Conservation (phyloP, 768 basidiomycete species). For the Leccinum longicurvipes region DNA sequence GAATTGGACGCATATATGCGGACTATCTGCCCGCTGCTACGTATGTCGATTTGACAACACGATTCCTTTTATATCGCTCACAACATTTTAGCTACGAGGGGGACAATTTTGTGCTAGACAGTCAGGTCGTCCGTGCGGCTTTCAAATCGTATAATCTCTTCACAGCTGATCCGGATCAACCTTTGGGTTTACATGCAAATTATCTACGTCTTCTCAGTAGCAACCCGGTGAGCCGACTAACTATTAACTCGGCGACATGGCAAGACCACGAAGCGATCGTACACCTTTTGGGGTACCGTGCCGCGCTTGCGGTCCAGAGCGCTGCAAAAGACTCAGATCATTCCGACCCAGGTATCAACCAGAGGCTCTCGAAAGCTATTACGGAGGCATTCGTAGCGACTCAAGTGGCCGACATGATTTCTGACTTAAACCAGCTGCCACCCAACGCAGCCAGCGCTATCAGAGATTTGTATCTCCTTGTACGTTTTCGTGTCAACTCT, state of each 20-base stretch:
- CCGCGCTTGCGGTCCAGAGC: constrained; percentile 53
- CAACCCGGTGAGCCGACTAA: constrained; percentile 16
- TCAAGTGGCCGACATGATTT: constrained; percentile 50
- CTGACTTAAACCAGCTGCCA: constrained; percentile 23
- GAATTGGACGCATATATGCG: constrained; percentile 61
- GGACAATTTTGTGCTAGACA: constrained; percentile 74
- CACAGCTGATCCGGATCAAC: constrained; percentile 18
- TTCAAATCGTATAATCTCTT: constrained; percentile 57
- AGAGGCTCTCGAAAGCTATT: constrained; percentile 58
- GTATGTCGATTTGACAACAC: constrained; percentile 34
- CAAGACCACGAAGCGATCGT: constrained; percentile 39
- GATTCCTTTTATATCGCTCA: not conserved
- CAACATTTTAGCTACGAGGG: constrained; percentile 57
- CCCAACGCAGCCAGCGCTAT: constrained; percentile 19
- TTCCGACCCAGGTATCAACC: constrained; percentile 52
- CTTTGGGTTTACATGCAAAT: constrained; percentile 17
- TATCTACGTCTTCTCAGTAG: constrained; percentile 55
- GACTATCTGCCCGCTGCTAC: constrained; percentile 64
- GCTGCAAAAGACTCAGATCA: constrained; percentile 34
- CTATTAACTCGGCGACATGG: constrained; percentile 31
- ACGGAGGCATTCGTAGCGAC: constrained; percentile 67
- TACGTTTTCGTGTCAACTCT: constrained; percentile 7
- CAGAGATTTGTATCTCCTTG: constrained; percentile 27
- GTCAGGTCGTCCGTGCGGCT: constrained; percentile 70
- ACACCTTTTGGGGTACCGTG: constrained; percentile 60